Conservation (phyloP, 768 basidiomycete genomes). For the Amanita pallidorosea region DNA sequence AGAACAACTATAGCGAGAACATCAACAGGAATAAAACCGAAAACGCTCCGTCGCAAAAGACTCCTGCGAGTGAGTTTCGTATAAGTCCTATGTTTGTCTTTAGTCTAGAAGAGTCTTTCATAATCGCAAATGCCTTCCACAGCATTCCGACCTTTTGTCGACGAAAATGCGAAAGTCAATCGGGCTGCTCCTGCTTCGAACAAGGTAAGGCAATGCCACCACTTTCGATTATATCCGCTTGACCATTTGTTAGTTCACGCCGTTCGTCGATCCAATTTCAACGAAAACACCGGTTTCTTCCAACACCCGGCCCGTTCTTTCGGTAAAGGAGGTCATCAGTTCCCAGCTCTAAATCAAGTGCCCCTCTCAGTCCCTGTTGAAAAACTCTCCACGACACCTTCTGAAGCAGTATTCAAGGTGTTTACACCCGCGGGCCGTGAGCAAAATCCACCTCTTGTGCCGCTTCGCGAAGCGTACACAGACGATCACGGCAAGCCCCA, state of each 20-base stretch:
- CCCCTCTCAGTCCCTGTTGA: slow-evolving; percentile 13
- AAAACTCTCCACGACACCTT: slow-evolving; percentile 19
- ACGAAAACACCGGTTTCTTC: slow-evolving; percentile 30
- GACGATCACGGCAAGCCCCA: slow-evolving; percentile 32
- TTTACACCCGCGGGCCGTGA: slow-evolving; percentile 46
- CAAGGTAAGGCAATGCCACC: slow-evolving; percentile 5
- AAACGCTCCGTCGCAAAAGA: slow-evolving; percentile 30
- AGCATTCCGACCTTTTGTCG: slow-evolving; percentile 64
- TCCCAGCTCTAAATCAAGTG: slow-evolving; percentile 15
- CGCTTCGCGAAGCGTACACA: slow-evolving; percentile 33
- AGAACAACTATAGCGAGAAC: neutral
- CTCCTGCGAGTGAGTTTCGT: slow-evolving; percentile 20
- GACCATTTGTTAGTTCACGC: slow-evolving; percentile 40
- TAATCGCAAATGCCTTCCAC: slow-evolving; percentile 10
- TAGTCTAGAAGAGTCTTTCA: slow-evolving; percentile 2
- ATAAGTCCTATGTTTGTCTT: slow-evolving; percentile 2
- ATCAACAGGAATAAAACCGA: slow-evolving; percentile 21
- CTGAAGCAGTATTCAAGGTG: slow-evolving; percentile 44
- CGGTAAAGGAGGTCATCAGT: slow-evolving; percentile 35
- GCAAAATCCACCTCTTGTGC: slow-evolving; percentile 25
- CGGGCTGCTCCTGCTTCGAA: slow-evolving; percentile 39
- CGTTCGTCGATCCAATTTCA: slow-evolving; percentile 49
- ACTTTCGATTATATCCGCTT: neutral
- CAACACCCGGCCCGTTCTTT: slow-evolving; percentile 31
- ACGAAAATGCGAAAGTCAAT: slow-evolving; percentile 42